Evolutionary conservation across 2,329 filamentous ascomycete genomes (phyloP), one percentile per base, ranked within the genome.

Genomic region (Pestalotiopsis sp.): DNA sequence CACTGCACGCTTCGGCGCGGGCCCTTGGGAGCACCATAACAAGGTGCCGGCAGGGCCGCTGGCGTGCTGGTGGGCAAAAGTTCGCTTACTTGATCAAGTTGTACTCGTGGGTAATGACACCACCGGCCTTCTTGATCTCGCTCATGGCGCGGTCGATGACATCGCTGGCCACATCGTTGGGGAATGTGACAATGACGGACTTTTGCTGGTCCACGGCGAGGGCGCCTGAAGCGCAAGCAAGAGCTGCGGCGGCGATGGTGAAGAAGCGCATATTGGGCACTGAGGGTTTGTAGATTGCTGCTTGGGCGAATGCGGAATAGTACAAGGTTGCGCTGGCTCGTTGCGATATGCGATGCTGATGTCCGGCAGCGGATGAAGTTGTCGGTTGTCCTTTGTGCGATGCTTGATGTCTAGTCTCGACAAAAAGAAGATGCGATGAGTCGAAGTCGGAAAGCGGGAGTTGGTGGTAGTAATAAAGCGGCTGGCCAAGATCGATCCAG

Each of bases 101-200:
- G 79, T 93, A 96, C 75, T 91, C 87, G 81, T 97, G 93, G 24
- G 92, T 96, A 73, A 97, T 93, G 63, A 87, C 80, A 52, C 93
- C 93, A 63, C 92, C 92, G 52, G 89, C 90, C 59, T 89, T 83
- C 65, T 84, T 80, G 73, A 97, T 90, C 2, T 88, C 87, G 56
- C 91, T 80, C 83, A 91, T 96, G 58, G 93, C 94, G 67, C 92
- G 80, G 24, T 89, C 82, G 39, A 97, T 78, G 44, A 97, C 82
- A 44, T 83, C 85, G 70, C 91, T 82, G 22, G 93, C 91, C 14
- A 89, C 91, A 61, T 88, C 85, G 64, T 89, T 83, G 26, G 91
- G 89, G 76, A 94, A 97, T 75, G 87, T 93, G 75, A 98, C 85
- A 73, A 98, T 90, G 71, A 97, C 89, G 44, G 89, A 88, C 79